Evolutionary conservation across 352 stramenopile species (phyloP), one percentile per base, ranked within the genome.

Genomic region (Elongisporangium anandrum): DNA sequence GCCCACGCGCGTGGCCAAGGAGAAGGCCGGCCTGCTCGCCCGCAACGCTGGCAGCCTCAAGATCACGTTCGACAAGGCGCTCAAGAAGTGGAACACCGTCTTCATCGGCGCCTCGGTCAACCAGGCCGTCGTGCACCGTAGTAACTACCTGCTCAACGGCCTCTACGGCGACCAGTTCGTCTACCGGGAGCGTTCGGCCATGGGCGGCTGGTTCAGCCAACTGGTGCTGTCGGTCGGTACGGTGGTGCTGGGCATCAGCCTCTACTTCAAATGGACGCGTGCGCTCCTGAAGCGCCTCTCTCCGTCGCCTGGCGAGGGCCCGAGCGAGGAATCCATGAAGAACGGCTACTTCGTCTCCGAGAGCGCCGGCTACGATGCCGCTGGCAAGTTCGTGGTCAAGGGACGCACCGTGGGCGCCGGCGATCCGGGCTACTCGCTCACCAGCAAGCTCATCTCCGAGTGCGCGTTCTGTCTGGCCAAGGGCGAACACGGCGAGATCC

Each of bases 91-190:
- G 77, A 79, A 83, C 56, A 77, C 78, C 24, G 20, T 79, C 22
- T 97, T 97, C 64, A 64, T 96, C 45, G 92, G 96, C 64, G 73
- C 69, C 0, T 67, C 59, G 1, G 77, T 95, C 52, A 97, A 98
- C 64, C 73, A 87, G 34, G 76, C 80, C 6, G 55, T 94, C 29
- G 87, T 97, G 17, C 81, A 90, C 65, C 79, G 82, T 49, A 83
- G 64, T 56, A 92, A 92, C 67, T 75, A 72, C 52, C 63, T 87
- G 7, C 69, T 87, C 20, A 61, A 77, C 19, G 65, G 72, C 53
- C 66, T 66, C 26, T 95, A 95, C 59, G 81, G 82, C 57, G 54
- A 64, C 58, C 66, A 73, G 29, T 80, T 95, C 39, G 69, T 86
- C 5, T 93, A 92, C 61, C 70, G 62, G 26, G 85, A 95, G 50